A percentile compares a stretch with the other conserved stretches of the same genome.
Evolutionary conservation across 345 rosid genomes (phyloP).

Genomic region (Conringia planisiliqua): DNA sequence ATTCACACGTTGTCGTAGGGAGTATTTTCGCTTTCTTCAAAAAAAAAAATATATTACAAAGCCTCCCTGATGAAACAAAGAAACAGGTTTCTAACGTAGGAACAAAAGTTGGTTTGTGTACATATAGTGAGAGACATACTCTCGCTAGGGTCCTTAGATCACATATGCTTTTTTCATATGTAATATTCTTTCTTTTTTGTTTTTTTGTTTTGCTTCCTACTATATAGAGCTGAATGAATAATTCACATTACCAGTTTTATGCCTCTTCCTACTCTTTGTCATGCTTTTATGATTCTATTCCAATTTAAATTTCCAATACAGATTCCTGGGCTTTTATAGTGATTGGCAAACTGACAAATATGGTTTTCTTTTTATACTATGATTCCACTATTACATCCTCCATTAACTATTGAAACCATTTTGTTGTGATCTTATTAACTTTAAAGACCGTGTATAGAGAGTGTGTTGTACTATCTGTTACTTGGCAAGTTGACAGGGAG

Average conservation of each 20-base stretch:
- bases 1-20: conserved; percentile 24
- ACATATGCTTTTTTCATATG: conserved; percentile 21
- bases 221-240: conserved; percentile 10
- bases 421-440: background rate
- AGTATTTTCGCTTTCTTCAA: background rate
- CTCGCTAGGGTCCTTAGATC: conserved; percentile 19
- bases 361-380: too few species aligned
- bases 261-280: background rate
- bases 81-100: conserved; percentile 27
- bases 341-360: background rate
- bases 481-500: conserved; percentile 23
- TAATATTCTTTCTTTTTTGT: conserved; percentile 15
- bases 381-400: too few species aligned
- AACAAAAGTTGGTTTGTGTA: conserved; percentile 22
- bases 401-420: background rate
- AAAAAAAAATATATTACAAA: background rate
- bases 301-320: background rate
- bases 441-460: background rate
- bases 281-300: background rate
- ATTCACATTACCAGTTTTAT: background rate
- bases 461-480: background rate
- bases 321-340: background rate
- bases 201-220: conserved; percentile 5
- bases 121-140: conserved; percentile 26
- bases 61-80: conserved; percentile 14